Base-by-base conservation (phyloP, 306 rosid genomes). In the Gleditsia sinensis region DNA sequence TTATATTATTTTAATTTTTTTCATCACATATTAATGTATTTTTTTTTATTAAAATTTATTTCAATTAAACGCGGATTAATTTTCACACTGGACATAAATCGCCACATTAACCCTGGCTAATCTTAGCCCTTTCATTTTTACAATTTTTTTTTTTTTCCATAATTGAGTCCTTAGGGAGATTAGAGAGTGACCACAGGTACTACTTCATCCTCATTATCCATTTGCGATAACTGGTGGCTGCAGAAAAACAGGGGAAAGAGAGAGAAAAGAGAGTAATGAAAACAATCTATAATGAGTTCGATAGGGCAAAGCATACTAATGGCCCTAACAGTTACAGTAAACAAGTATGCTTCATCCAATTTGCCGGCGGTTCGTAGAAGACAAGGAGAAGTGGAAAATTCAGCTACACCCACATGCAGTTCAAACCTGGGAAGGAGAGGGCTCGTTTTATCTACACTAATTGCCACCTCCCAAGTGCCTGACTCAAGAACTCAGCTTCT, bases 281-380 rank as follows among this genome's bases (percentile, higher is more conserved):
- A 56, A 5, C 63, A 36, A n/a, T n/a, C n/a, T 16, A 46, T n/a
- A 5, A 94, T 91, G 97, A 87, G 96, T 74, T 89, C 92, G 19
- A 74, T 84, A 13, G 87, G 96, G 28, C 96, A 94, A 66, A 89
- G 78, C 85, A 84, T 87, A 42, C 56, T 90, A 84, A 94, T 94
- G 97, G 96, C 97, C 19, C 78, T 91, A 24, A 88, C 97, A 37
- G 88, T 84, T 14, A 85, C 97, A 2, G 85, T 91, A 27, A 94
- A 94, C 92, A 91, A 84, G 76, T 82, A 75, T 73, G 92, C 88
- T 69, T 94, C 90, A 10, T 91, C 94, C 1, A 94, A 91, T 74
- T 73, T 89, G 48, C 97, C 86, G 65, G 88, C 94, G 11, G 91
- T 88, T 72, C 90, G 76, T 9, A 76, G 80, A 80, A 84, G 56